Percentiles rank a stretch among this genome's conserved stretches.
These are phyloP conservation scores for Castanea mollissima DNA, from an alignment of 306 rosid species.

Conservation along the genomic window DNA sequence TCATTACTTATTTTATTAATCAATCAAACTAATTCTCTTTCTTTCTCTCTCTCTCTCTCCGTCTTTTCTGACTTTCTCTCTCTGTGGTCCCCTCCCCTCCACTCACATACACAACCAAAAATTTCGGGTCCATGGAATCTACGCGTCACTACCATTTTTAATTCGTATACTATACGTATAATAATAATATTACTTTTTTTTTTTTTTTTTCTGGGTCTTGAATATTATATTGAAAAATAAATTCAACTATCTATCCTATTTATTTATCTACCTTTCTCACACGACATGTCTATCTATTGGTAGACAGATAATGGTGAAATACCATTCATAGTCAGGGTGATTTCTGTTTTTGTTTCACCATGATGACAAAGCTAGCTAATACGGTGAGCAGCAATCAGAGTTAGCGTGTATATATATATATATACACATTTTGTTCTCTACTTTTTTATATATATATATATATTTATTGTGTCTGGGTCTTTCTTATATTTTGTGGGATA, in stretches of 20 bases:
- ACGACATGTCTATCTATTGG: neutral
- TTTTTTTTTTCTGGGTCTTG: too few relatives aligned
- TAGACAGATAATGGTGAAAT: neutral
- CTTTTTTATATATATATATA: neutral
- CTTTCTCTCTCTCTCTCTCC: slow-evolving; percentile 6
- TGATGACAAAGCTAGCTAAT: neutral
- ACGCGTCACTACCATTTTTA: neutral
- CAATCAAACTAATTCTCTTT: neutral
- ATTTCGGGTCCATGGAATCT: slow-evolving; percentile 25
- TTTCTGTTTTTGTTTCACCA: slow-evolving; percentile 1
- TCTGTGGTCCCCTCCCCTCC: slow-evolving; percentile 16
- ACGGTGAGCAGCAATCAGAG: neutral
- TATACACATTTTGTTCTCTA: neutral
- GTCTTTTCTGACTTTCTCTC: slow-evolving; percentile 31
- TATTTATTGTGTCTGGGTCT: slow-evolving; percentile 23
- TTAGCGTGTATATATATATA: neutral
- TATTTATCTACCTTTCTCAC: neutral
- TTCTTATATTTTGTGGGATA: slow-evolving; percentile 11
- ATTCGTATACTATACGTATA: slow-evolving; percentile 16
- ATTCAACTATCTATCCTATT: too few relatives aligned
- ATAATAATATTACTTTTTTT: neutral
- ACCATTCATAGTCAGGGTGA: slow-evolving; percentile 17
- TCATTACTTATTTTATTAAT: neutral
- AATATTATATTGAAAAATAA: too few relatives aligned
- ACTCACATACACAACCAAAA: slow-evolving; percentile 1